These are phyloP conservation scores for Suhomyces sp. DNA, from an alignment of 805 yeast species.

Conservation along the genomic window DNA sequence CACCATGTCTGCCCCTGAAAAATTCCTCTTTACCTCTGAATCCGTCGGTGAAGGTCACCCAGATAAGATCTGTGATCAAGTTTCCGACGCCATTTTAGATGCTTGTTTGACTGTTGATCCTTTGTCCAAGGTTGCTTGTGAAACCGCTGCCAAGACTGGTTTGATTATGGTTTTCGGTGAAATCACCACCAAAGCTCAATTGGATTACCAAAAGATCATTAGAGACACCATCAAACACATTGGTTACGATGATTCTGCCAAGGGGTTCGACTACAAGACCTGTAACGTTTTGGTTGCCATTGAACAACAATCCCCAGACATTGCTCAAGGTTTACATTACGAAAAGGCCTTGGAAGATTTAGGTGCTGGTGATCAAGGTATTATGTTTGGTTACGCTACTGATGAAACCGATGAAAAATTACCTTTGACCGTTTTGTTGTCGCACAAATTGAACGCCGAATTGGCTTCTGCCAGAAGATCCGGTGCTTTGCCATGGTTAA, in stretches of 20 bases:
- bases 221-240: constrained; percentile 98
- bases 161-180: constrained; percentile 99
- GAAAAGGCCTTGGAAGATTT: constrained; percentile 93
- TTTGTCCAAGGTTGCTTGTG: constrained; percentile 98
- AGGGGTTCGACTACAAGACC: constrained; percentile 99
- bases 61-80: constrained; percentile 97
- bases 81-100: constrained; percentile 95
- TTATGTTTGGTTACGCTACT: constrained; percentile 99
- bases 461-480: constrained; percentile 97
- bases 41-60: constrained; percentile 96
- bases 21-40: constrained; percentile 74
- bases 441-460: constrained; percentile 95
- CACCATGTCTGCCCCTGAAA: constrained; percentile 23
- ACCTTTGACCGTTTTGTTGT: constrained; percentile 90
- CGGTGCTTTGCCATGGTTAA: constrained; percentile 92
- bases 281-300: constrained; percentile 98
- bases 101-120: constrained; percentile 97
- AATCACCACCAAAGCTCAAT: constrained; percentile 92
- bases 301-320: constrained; percentile 99
- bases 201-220: constrained; percentile 96
- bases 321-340: constrained; percentile 98
- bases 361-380: constrained; percentile 99
- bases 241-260: constrained; percentile 93
- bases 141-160: constrained; percentile 98
- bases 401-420: constrained; percentile 98